These are phyloP conservation scores for Penicillium sp. DNA, from an alignment of 2,329 filamentous ascomycete species.

Conservation along the genomic window DNA sequence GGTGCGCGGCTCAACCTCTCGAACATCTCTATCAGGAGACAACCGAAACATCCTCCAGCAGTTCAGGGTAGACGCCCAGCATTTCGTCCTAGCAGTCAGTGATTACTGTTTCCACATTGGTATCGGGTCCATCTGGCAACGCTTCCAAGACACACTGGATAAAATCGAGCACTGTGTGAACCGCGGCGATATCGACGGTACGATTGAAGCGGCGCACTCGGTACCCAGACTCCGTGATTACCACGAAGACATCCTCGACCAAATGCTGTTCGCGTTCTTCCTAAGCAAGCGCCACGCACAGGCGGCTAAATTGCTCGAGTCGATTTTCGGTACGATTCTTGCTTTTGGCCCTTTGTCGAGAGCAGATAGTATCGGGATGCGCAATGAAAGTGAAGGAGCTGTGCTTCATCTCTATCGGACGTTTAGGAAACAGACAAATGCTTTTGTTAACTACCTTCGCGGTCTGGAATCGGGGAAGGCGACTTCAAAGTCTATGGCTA, in stretches of 20 bases:
- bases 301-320: slow-evolving; percentile 68
- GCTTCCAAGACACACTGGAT: slow-evolving; percentile 64
- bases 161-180: slow-evolving; percentile 58
- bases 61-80: slow-evolving; percentile 72
- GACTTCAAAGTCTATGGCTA: slow-evolving; percentile 37
- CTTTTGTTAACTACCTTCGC: slow-evolving; percentile 70
- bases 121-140: slow-evolving; percentile 67
- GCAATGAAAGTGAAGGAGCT: slow-evolving; percentile 39
- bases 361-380: slow-evolving; percentile 38
- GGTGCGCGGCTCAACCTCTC: slow-evolving; percentile 53
- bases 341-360: slow-evolving; percentile 55
- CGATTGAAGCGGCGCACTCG: slow-evolving; percentile 54
- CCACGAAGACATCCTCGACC: slow-evolving; percentile 70
- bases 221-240: slow-evolving; percentile 64
- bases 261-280: slow-evolving; percentile 69
- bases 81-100: slow-evolving; percentile 70
- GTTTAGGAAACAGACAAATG: slow-evolving; percentile 68
- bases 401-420: slow-evolving; percentile 55
- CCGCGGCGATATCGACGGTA: slow-evolving; percentile 44
- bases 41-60: slow-evolving; percentile 49
- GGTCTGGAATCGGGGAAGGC: slow-evolving; percentile 62
- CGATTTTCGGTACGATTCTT: slow-evolving; percentile 70
- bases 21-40: slow-evolving; percentile 32
- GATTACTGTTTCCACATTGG: slow-evolving; percentile 78
- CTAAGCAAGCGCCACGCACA: slow-evolving; percentile 71